phyloP scores from a whole-genome alignment of 148 eudicot genomes.

The Linanthus parryae region DNA sequence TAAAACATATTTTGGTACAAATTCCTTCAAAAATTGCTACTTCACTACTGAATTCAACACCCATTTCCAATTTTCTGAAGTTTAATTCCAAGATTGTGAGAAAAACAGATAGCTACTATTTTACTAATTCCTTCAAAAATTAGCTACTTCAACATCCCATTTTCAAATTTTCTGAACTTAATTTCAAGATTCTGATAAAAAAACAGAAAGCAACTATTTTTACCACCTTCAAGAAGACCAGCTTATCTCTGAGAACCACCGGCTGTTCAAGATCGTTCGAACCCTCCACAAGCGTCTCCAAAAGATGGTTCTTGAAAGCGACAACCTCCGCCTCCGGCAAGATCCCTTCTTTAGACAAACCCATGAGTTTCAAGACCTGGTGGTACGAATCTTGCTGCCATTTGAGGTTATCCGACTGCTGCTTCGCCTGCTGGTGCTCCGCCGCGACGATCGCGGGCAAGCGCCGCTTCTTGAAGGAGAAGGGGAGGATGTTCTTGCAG shows the following conservation, averaged over 20 bases:
- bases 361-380: slow-evolving; percentile 78
- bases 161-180: not conserved
- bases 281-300: slow-evolving; percentile 57
- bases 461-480: slow-evolving; percentile 60
- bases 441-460: slow-evolving; percentile 61
- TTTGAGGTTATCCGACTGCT: slow-evolving; percentile 75
- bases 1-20: no score
- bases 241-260: slow-evolving; percentile 61
- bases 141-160: no score
- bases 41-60: no score
- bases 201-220: not conserved
- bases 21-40: no score
- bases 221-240: slow-evolving; percentile 76
- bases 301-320: slow-evolving; percentile 52
- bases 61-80: no score
- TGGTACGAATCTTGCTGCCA: slow-evolving; percentile 96
- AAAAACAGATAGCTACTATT: no score
- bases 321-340: slow-evolving; percentile 52
- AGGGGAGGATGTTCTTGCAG: slow-evolving; percentile 78
- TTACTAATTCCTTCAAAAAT: no score
- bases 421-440: slow-evolving; percentile 58
- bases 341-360: slow-evolving; percentile 72
- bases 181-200: not conserved
- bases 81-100: no score
- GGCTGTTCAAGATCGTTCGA: slow-evolving; percentile 45